phyloP scores from a whole-genome alignment of 2,329 filamentous ascomycete genomes.

The Domatiomyces globalis region DNA sequence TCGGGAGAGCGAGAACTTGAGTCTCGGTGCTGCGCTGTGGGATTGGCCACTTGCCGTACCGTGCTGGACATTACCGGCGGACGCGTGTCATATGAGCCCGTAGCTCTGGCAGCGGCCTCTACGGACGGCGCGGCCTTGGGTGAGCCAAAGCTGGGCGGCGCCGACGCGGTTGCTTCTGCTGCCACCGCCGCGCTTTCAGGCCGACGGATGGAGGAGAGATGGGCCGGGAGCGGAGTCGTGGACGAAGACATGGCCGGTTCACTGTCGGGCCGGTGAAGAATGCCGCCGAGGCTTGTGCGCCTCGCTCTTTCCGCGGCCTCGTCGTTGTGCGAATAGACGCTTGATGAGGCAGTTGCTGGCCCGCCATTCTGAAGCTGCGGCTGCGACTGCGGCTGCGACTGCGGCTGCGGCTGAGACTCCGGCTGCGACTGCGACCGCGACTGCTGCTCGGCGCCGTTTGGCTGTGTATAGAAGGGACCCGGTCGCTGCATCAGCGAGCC shows the following conservation, averaged over 20 bases:
- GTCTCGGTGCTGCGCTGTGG: background rate
- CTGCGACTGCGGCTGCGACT: background rate
- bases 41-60: background rate
- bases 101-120: background rate
- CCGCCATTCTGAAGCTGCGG: background rate
- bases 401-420: background rate
- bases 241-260: slow-evolving; percentile 8
- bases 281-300: slow-evolving; percentile 31
- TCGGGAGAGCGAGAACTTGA: slow-evolving; percentile 14
- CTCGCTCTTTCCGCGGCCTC: slow-evolving; percentile 19
- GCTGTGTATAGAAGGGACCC: slow-evolving; percentile 10
- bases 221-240: background rate
- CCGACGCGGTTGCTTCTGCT: background rate
- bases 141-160: too few species aligned
- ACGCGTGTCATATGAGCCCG: slow-evolving; percentile 14
- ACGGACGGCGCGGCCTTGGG: background rate
- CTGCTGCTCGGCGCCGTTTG: background rate
- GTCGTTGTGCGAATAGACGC: slow-evolving; percentile 3
- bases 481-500: slow-evolving; percentile 14
- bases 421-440: background rate
- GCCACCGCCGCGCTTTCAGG: background rate
- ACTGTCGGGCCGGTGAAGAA: slow-evolving; percentile 29
- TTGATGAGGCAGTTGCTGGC: background rate
- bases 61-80: slow-evolving; percentile 5
- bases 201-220: background rate